Conservation (phyloP, 805 yeast species). For the Yamadazyma takamatsuzukensis region DNA sequence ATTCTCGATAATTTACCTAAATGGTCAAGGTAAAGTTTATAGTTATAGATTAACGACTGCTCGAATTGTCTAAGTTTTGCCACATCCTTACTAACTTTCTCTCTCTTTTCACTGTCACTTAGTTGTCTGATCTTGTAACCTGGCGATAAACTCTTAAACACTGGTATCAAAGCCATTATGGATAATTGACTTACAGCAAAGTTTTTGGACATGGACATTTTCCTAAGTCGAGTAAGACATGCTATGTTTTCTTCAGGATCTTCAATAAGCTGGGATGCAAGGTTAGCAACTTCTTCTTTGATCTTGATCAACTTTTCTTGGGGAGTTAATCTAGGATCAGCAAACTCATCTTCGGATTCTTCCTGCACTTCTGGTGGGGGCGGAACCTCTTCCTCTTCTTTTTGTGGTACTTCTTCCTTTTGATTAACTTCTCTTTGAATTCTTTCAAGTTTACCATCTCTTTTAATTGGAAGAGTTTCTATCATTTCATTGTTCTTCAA, state of each 20-base stretch:
- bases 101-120: slow-evolving; percentile 74
- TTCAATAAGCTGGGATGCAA: slow-evolving; percentile 74
- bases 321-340: slow-evolving; percentile 46
- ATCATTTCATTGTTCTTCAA: slow-evolving; percentile 40
- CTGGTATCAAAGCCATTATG: slow-evolving; percentile 74
- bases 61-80: slow-evolving; percentile 76
- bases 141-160: slow-evolving; percentile 83
- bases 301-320: slow-evolving; percentile 53
- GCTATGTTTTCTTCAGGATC: slow-evolving; percentile 84
- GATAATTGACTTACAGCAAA: slow-evolving; percentile 67
- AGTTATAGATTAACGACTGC: slow-evolving; percentile 67
- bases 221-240: slow-evolving; percentile 60
- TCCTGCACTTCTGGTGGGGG: slow-evolving; percentile 25
- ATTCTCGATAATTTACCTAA: slow-evolving; percentile 43
- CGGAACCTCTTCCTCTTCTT: slow-evolving; percentile 7
- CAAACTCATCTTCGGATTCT: slow-evolving; percentile 32
- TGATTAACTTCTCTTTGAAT: slow-evolving; percentile 41
- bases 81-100: slow-evolving; percentile 80
- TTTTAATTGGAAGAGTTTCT: slow-evolving; percentile 80
- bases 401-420: slow-evolving; percentile 14
- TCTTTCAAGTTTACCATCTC: slow-evolving; percentile 72
- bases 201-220: slow-evolving; percentile 66
- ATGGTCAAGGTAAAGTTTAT: slow-evolving; percentile 60
- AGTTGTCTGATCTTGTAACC: slow-evolving; percentile 82
- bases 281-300: slow-evolving; percentile 79